These are phyloP conservation scores for Tetrahymena malaccensis DNA, from an alignment of 73 alveolate genomes.

Conservation along the genomic window DNA sequence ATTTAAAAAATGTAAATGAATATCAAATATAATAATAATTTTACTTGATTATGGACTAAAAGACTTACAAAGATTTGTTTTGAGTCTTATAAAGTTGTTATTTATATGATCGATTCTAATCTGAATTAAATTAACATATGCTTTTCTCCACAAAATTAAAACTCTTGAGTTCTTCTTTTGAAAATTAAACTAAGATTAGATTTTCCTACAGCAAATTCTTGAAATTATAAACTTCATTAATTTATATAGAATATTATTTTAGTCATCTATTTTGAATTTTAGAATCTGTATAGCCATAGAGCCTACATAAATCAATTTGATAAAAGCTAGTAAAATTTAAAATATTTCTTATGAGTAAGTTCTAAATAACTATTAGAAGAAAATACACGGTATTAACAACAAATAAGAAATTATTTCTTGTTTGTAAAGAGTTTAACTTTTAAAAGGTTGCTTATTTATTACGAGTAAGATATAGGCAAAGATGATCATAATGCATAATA, in stretches of 20 bases:
- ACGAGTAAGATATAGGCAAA: not conserved
- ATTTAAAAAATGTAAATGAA: too few species aligned
- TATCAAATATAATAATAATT: too few species aligned
- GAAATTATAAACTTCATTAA: too few species aligned
- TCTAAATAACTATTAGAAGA: not conserved
- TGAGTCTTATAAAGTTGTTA: too few species aligned
- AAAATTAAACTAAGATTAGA: not conserved
- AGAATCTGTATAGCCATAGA: not conserved
- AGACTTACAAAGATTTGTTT: not conserved
- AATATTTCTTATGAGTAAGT: not conserved
- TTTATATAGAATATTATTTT: too few species aligned
- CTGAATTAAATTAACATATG: not conserved
- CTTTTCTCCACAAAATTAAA: not conserved
- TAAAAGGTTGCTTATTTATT: not conserved
- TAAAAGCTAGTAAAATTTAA: not conserved
- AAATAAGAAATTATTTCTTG: not conserved
- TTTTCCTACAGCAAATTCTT: not conserved
- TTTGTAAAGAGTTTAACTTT: not conserved
- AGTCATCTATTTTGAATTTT: not conserved
- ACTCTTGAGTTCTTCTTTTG: not conserved
- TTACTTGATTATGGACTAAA: not conserved
- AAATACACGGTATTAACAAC: not conserved
- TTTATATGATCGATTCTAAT: not conserved
- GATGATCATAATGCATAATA: not conserved
- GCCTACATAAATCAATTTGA: not conserved